Conservation (phyloP, 2,329 filamentous ascomycete species). For the Scedosporium aurantiacum region DNA sequence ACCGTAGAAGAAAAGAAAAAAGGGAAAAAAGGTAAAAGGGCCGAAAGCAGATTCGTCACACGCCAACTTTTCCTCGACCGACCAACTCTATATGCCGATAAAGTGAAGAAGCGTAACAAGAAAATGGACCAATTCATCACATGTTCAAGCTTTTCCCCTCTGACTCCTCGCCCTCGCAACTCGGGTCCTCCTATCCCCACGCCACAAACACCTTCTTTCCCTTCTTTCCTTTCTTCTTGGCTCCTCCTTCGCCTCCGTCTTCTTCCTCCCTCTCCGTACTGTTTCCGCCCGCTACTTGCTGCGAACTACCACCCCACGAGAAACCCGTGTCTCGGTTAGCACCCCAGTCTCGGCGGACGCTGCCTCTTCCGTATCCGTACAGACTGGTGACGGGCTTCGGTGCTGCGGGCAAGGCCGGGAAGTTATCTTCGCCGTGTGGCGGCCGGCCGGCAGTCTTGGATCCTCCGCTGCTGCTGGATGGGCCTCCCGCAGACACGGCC, state of each 20-base stretch:
- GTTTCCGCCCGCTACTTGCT: conserved; percentile 15
- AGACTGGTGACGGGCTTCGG: conserved; percentile 56
- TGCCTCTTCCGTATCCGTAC: conserved; percentile 46
- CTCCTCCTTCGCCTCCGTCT: conserved; percentile 19
- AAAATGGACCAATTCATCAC: not conserved
- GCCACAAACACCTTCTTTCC: conserved; percentile 49
- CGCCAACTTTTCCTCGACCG: not conserved
- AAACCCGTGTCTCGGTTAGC: conserved; percentile 36
- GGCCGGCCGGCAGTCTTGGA: conserved; percentile 12
- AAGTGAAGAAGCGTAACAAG: not conserved
- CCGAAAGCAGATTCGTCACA: not conserved
- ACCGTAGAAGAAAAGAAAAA: not conserved
- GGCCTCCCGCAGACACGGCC: conserved; percentile 10
- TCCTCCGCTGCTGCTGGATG: conserved; percentile 5
- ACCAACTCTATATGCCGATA: not conserved
- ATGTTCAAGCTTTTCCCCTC: not conserved
- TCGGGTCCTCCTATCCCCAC: conserved; percentile 36
- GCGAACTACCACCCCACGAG: conserved; percentile 30
- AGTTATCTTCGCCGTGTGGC: conserved; percentile 45
- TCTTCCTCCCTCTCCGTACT: conserved; percentile 17
- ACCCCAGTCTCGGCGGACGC: conserved; percentile 43
- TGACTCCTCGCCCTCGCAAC: too few species aligned
- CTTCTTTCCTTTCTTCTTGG: conserved; percentile 47
- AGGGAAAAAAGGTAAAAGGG: not conserved
- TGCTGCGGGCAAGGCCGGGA: conserved; percentile 73